A percentile compares a stretch with the other conserved stretches of the same genome.
These are phyloP conservation scores for Moricandia arvensis DNA, from an alignment of 345 rosid genomes.

Conservation along the genomic window DNA sequence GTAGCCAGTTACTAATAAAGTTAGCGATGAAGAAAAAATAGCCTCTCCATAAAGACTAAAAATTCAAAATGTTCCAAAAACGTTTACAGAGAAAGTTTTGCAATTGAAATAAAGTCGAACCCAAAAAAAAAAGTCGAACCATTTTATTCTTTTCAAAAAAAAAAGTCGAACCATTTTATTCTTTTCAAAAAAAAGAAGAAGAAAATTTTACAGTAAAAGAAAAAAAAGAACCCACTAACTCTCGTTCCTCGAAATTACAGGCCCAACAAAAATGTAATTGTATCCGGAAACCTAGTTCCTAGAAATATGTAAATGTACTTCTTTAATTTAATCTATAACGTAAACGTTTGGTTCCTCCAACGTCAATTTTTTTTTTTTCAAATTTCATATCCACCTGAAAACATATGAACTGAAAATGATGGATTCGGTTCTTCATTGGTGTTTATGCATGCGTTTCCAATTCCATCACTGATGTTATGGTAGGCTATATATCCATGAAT, in stretches of 20 bases:
- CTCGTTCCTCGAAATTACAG: slow-evolving; percentile 12
- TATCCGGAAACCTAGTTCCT: slow-evolving; percentile 21
- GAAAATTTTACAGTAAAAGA: neutral
- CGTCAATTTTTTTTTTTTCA: too few species aligned
- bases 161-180: neutral
- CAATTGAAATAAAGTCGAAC: slow-evolving; percentile 20
- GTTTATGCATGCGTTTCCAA: neutral
- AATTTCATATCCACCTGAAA: slow-evolving; percentile 9
- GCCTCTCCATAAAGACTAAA: neutral
- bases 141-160: too few species aligned
- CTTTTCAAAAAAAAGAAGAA: too few species aligned
- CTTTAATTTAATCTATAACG: slow-evolving; percentile 3
- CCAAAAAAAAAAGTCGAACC: too few species aligned
- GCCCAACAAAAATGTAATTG: neutral
- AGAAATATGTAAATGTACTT: slow-evolving; percentile 6
- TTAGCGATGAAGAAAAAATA: slow-evolving; percentile 1
- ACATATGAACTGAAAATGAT: slow-evolving; percentile 3
- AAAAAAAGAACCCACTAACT: slow-evolving; percentile 16
- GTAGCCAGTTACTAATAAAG: neutral
- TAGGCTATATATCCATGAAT: neutral
- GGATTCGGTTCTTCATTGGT: slow-evolving; percentile 3
- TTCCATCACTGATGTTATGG: neutral
- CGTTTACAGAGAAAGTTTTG: slow-evolving; percentile 11
- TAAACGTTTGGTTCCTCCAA: slow-evolving; percentile 9
- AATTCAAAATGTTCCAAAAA: neutral